These are phyloP conservation scores for Astrothelium subdiscretum DNA, from an alignment of 495 filamentous ascomycete species.

Conservation along the genomic window DNA sequence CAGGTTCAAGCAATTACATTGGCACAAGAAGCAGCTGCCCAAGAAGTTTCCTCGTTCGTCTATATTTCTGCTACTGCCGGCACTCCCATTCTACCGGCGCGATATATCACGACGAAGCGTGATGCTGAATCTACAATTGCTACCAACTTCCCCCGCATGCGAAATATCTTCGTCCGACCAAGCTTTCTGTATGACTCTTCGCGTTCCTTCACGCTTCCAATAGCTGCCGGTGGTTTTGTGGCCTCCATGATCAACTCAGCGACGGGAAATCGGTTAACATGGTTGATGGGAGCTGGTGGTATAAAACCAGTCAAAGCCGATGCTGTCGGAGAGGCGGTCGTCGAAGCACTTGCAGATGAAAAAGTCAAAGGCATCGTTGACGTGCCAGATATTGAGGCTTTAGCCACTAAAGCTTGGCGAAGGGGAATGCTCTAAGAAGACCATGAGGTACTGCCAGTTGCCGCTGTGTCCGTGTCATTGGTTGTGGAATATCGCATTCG, in stretches of 20 bases:
- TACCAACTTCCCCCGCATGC: constrained; percentile 56
- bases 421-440: constrained; percentile 26
- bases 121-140: constrained; percentile 77
- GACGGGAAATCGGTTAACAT: constrained; percentile 58
- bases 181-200: constrained; percentile 80
- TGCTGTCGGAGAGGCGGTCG: constrained; percentile 55
- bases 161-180: constrained; percentile 72
- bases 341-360: constrained; percentile 30
- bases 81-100: constrained; percentile 64
- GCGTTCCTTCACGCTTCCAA: constrained; percentile 68
- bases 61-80: constrained; percentile 85
- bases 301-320: constrained; percentile 81
- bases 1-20: constrained; percentile 56
- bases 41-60: constrained; percentile 57
- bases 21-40: constrained; percentile 62
- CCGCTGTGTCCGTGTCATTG: not conserved
- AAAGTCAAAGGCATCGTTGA: constrained; percentile 27
- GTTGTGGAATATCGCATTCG: not conserved
- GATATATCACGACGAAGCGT: constrained; percentile 87
- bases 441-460: not conserved
- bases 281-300: constrained; percentile 66
- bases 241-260: constrained; percentile 54
- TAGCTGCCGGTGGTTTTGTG: constrained; percentile 54
- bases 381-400: constrained; percentile 26
- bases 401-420: constrained; percentile 30